phyloP scores from a whole-genome alignment of 2,329 filamentous ascomycete species.

The Emergomyces orientalis region DNA sequence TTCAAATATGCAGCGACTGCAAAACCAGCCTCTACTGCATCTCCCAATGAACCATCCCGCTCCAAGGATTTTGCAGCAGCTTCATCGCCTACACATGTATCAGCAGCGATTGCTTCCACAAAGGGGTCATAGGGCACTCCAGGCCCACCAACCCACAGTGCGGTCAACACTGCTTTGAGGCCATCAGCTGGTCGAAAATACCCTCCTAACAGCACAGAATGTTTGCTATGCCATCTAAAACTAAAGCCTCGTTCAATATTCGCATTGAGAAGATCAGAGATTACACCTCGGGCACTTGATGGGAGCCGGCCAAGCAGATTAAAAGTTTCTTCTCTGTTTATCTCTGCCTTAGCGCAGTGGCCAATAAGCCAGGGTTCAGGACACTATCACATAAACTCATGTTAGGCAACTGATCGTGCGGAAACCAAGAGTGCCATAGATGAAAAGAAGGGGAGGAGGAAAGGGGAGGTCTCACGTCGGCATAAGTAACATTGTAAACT shows the following conservation, averaged over 20 bases:
- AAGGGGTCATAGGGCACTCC: not conserved
- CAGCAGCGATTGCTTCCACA: not conserved
- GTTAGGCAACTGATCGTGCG: not conserved
- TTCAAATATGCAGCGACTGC: not conserved
- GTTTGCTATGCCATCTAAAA: not conserved
- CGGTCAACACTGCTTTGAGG: not conserved
- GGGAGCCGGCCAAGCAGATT: not conserved
- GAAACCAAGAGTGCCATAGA: not conserved
- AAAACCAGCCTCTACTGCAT: not conserved
- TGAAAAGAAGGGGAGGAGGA: not conserved
- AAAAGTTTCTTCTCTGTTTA: not conserved
- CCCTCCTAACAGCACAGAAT: not conserved
- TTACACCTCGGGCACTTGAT: not conserved
- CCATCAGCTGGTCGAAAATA: not conserved
- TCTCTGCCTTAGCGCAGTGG: not conserved
- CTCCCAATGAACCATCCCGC: not conserved
- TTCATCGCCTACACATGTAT: not conserved
- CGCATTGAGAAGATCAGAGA: not conserved
- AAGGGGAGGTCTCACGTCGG: not conserved
- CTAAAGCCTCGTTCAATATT: not conserved
- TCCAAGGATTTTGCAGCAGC: not conserved
- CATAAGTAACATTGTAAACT: slow-evolving; percentile 1
- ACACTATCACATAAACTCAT: not conserved
- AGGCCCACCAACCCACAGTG: not conserved
- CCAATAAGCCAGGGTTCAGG: not conserved